Evolutionary conservation across 1,284 basidiomycete species (phyloP).

Genomic region (Moniliophthora roreri): DNA sequence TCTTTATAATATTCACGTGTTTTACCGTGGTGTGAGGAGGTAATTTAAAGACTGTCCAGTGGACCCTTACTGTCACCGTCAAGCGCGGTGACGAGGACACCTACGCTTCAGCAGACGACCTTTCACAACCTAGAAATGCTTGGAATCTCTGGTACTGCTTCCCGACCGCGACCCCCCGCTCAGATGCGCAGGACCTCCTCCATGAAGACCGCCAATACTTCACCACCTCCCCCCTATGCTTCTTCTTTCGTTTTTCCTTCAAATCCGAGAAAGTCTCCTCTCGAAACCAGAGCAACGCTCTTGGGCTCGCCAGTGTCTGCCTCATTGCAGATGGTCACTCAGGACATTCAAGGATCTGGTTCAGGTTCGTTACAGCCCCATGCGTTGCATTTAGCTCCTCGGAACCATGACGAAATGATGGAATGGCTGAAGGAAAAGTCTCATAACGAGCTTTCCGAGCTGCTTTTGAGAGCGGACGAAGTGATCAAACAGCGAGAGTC

Average conservation of each 20-base stretch:
- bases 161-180: slow-evolving; percentile 61
- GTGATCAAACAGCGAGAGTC: slow-evolving; percentile 76
- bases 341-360: slow-evolving; percentile 19
- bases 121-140: slow-evolving; percentile 37
- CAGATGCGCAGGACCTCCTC: slow-evolving; percentile 47
- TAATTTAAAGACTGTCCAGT: too few relatives aligned
- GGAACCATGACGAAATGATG: slow-evolving; percentile 25
- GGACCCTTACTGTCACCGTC: not conserved
- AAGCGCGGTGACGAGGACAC: not conserved
- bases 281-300: slow-evolving; percentile 24
- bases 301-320: slow-evolving; percentile 38
- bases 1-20: too few relatives aligned
- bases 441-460: slow-evolving; percentile 49
- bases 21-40: too few relatives aligned
- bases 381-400: slow-evolving; percentile 10
- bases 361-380: not conserved
- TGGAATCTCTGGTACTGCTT: slow-evolving; percentile 40
- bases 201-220: slow-evolving; percentile 26
- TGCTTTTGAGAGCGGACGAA: slow-evolving; percentile 64
- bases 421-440: slow-evolving; percentile 63
- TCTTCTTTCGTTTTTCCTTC: slow-evolving; percentile 24
- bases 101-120: not conserved
- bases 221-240: slow-evolving; percentile 59
- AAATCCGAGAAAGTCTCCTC: slow-evolving; percentile 14
- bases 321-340: slow-evolving; percentile 29